Evolutionary conservation across 139 green algal genomes (phyloP).

Genomic region (Zygnema cylindricum): DNA sequence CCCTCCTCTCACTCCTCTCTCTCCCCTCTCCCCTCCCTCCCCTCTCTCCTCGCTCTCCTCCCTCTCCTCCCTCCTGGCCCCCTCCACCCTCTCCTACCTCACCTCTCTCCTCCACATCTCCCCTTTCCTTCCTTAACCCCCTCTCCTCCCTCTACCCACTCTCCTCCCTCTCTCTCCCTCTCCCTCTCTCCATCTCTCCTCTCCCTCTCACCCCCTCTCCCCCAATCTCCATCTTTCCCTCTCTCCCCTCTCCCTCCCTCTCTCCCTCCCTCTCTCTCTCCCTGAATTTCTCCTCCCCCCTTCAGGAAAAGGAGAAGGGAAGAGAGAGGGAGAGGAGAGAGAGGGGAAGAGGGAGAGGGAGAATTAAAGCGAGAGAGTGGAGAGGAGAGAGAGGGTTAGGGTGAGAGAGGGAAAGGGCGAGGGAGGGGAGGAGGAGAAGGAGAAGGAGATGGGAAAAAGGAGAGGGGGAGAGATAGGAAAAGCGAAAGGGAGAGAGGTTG

Average conservation of each 20-base stretch:
- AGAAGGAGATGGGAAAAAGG: neutral
- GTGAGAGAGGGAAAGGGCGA: constrained; percentile 26
- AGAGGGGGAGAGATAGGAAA: neutral
- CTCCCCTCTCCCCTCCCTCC: neutral
- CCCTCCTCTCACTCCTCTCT: neutral
- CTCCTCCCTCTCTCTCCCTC: neutral
- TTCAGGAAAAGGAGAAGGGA: neutral
- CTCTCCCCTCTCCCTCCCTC: neutral
- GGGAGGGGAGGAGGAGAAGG: neutral
- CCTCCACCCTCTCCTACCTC: neutral
- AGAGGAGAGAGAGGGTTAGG: neutral
- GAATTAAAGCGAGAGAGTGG: neutral
- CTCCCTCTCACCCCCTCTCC: neutral
- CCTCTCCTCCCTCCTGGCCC: neutral
- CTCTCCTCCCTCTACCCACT: neutral
- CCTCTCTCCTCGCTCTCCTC: no score
- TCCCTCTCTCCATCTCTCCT: neutral
- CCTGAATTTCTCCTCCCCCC: neutral
- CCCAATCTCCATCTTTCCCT: neutral
- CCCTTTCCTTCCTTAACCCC: neutral
- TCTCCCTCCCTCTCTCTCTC: neutral
- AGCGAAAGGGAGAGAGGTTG: no score
- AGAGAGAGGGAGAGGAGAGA: neutral
- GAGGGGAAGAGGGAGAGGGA: constrained; percentile 1
- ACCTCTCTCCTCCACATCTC: neutral